Conservation (phyloP, 495 filamentous ascomycete species). For the Copromyces sp. region DNA sequence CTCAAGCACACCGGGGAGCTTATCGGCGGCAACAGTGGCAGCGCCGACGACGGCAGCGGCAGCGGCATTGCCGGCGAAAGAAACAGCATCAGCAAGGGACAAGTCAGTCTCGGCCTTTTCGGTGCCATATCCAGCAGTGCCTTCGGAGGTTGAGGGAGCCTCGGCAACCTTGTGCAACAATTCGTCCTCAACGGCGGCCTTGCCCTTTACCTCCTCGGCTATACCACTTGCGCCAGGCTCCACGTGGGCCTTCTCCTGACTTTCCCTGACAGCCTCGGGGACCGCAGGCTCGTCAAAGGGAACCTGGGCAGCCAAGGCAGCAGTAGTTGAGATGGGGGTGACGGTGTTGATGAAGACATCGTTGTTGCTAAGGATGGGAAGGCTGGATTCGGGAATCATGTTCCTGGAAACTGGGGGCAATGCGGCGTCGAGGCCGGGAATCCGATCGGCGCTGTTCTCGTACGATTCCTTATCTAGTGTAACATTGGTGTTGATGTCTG, state of each 20-base stretch:
- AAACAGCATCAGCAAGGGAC: slow-evolving; percentile 31
- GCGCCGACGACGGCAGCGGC: slow-evolving; percentile 31
- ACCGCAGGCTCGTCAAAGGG: slow-evolving; percentile 61
- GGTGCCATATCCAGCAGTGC: slow-evolving; percentile 35
- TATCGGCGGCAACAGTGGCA: slow-evolving; percentile 22
- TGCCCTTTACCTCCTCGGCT: slow-evolving; percentile 47
- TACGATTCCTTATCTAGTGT: slow-evolving; percentile 78
- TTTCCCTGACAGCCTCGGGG: slow-evolving; percentile 57
- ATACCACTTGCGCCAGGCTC: slow-evolving; percentile 52
- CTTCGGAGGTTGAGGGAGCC: slow-evolving; percentile 47
- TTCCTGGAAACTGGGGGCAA: slow-evolving; percentile 53
- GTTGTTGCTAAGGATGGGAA: slow-evolving; percentile 49
- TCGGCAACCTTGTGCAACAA: slow-evolving; percentile 48
- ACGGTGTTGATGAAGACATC: slow-evolving; percentile 58
- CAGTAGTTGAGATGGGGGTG: slow-evolving; percentile 60
- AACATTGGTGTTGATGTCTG: slow-evolving; percentile 49
- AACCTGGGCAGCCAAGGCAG: slow-evolving; percentile 45
- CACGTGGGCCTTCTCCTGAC: slow-evolving; percentile 48
- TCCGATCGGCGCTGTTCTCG: slow-evolving; percentile 53
- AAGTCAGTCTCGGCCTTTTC: slow-evolving; percentile 37
- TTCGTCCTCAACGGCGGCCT: slow-evolving; percentile 51
- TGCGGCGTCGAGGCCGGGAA: slow-evolving; percentile 43
- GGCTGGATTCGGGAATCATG: slow-evolving; percentile 78
- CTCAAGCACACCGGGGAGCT: slow-evolving; percentile 4
- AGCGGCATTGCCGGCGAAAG: slow-evolving; percentile 27